A percentile compares a stretch with the other conserved stretches of the same genome.
Conservation (phyloP, 306 rosid species). For the Vigna nakashimae region DNA sequence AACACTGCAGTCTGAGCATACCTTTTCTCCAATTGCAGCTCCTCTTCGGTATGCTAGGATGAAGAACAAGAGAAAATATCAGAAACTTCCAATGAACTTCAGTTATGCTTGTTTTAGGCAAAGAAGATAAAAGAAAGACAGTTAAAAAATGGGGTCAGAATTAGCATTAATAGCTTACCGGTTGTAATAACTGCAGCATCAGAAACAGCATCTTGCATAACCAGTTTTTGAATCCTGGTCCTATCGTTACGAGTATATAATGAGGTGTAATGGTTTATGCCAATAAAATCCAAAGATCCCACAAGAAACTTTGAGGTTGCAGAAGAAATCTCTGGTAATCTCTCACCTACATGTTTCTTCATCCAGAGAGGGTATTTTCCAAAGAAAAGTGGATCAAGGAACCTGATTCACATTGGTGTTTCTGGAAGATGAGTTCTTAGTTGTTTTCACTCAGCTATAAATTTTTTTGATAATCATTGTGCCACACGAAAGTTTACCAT, state of each 20-base stretch:
- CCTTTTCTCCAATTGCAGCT: constrained; percentile 85
- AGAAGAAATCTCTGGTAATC: constrained; percentile 74
- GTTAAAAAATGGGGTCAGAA: background rate
- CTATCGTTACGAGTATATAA: constrained; percentile 84
- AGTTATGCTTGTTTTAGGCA: constrained; percentile 11
- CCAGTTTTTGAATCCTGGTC: constrained; percentile 60
- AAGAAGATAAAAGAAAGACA: constrained; percentile 15
- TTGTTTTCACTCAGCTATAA: constrained; percentile 6
- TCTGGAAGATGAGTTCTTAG: constrained; percentile 16
- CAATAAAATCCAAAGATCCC: constrained; percentile 83
- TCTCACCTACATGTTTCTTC: constrained; percentile 67
- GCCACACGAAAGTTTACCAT: constrained; percentile 52
- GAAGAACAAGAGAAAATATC: constrained; percentile 42
- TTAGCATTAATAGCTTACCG: constrained; percentile 56
- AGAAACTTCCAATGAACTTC: constrained; percentile 38
- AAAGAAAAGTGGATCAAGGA: constrained; percentile 82
- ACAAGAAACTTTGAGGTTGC: constrained; percentile 54
- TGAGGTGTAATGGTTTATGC: constrained; percentile 89
- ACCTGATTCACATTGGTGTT: constrained; percentile 63
- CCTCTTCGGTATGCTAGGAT: constrained; percentile 67
- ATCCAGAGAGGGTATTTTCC: constrained; percentile 86
- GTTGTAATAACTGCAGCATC: constrained; percentile 86
- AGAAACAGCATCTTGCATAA: constrained; percentile 72
- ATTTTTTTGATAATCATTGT: background rate
- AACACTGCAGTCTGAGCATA: constrained; percentile 44